These are phyloP conservation scores for Aspergillus sp. DNA, from an alignment of 2,329 filamentous ascomycete genomes.

Conservation along the genomic window DNA sequence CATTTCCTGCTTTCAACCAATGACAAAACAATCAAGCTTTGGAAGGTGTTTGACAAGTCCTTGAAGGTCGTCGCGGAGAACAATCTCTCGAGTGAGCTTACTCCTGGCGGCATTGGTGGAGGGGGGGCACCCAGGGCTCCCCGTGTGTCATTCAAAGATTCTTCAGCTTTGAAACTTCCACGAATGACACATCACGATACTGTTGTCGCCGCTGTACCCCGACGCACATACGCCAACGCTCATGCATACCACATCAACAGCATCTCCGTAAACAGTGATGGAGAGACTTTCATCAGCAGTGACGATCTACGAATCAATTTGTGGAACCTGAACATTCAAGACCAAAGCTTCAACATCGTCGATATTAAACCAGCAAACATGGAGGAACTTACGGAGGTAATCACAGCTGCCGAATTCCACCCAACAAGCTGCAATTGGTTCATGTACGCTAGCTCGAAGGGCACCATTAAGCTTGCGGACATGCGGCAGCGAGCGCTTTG, in stretches of 20 bases:
- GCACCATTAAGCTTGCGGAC: constrained; percentile 97
- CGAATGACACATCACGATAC: constrained; percentile 98
- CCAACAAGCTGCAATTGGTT: constrained; percentile 99
- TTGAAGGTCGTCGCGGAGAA: constrained; percentile 99
- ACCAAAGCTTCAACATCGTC: constrained; percentile 99
- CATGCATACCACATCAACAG: constrained; percentile 99
- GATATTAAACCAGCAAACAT: constrained; percentile 99
- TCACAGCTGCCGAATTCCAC: constrained; percentile 97
- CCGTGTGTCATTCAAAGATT: constrained; percentile 75
- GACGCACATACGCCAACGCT: constrained; percentile 95
- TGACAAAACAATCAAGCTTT: constrained; percentile 99
- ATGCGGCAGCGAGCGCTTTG: constrained; percentile 97
- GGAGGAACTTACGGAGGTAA: constrained; percentile 98
- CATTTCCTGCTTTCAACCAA: constrained; percentile 98
- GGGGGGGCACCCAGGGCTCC: constrained; percentile 76
- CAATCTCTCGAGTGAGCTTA: constrained; percentile 93
- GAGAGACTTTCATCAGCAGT: constrained; percentile 98
- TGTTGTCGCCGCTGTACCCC: constrained; percentile 92
- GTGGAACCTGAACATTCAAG: constrained; percentile 99
- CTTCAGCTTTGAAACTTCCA: constrained; percentile 86
- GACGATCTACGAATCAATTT: constrained; percentile 97
- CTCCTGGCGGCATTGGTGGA: constrained; percentile 71
- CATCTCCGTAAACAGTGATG: constrained; percentile 99
- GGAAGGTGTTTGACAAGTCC: constrained; percentile 99
- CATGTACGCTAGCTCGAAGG: constrained; percentile 99